Conservation (phyloP, 1,284 basidiomycete genomes). For the Ceratobasidium sp. region DNA sequence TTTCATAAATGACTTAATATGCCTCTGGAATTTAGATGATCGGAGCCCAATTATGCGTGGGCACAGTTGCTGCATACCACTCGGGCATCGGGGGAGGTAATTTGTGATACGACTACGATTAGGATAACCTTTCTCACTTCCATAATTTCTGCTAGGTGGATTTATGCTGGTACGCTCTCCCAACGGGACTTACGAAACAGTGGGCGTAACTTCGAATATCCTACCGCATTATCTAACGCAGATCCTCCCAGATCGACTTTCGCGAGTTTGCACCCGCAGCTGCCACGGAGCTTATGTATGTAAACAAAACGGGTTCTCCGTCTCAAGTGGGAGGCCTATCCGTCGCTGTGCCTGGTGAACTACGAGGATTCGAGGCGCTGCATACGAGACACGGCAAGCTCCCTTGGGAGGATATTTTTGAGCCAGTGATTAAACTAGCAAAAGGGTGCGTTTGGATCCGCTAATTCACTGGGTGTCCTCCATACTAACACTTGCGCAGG, state of each 20-base stretch:
- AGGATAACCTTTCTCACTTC: not conserved
- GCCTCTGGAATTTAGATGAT: conserved; percentile 15
- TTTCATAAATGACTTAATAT: not conserved
- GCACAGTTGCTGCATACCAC: conserved; percentile 32
- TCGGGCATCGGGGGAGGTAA: conserved; percentile 30
- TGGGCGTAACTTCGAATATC: not conserved
- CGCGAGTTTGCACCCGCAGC: conserved; percentile 20
- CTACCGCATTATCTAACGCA: not conserved
- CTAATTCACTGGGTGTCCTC: not conserved
- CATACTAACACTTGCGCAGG: not conserved
- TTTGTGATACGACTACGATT: not conserved
- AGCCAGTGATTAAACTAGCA: conserved; percentile 20
- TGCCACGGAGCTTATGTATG: conserved; percentile 32
- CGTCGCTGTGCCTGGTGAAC: conserved; percentile 29
- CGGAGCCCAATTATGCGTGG: conserved; percentile 27
- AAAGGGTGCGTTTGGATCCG: too few relatives aligned
- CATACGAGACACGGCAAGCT: conserved; percentile 27
- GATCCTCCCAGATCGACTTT: conserved; percentile 17
- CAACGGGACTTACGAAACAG: conserved; percentile 27
- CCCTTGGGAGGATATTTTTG: conserved; percentile 29
- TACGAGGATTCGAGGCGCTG: conserved; percentile 25
- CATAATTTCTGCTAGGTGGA: not conserved
- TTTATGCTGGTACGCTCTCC: conserved; percentile 33
- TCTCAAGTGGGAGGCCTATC: conserved; percentile 28
- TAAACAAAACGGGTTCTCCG: conserved; percentile 33